Conservation (phyloP, 495 filamentous ascomycete genomes). For the Lepraria neglecta region DNA sequence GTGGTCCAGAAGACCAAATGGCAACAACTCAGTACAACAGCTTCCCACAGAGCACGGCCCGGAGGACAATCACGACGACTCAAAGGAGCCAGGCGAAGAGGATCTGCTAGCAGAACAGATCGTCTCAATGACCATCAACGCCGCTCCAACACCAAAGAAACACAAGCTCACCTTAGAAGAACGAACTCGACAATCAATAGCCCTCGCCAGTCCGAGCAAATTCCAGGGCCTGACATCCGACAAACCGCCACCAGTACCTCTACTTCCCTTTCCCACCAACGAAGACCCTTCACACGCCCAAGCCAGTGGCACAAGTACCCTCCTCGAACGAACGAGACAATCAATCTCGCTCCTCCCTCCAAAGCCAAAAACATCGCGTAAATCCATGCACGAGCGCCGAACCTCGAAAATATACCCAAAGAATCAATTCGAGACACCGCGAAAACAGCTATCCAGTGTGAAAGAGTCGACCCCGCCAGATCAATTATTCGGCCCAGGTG, state of each 20-base stretch:
- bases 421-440: conserved; percentile 56
- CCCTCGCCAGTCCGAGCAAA: conserved; percentile 24
- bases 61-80: background rate
- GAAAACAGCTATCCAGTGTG: conserved; percentile 35
- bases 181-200: conserved; percentile 41
- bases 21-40: background rate
- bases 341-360: conserved; percentile 61
- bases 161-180: conserved; percentile 37
- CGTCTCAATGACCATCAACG: conserved; percentile 32
- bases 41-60: background rate
- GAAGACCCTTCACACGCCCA: conserved; percentile 25
- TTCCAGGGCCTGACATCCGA: conserved; percentile 15
- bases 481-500: conserved; percentile 57
- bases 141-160: conserved; percentile 35
- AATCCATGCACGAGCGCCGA: conserved; percentile 41
- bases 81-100: conserved; percentile 19
- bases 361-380: conserved; percentile 29
- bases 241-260: conserved; percentile 21
- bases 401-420: conserved; percentile 50
- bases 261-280: conserved; percentile 3
- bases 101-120: conserved; percentile 33
- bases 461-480: conserved; percentile 32
- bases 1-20: background rate
- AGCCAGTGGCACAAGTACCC: conserved; percentile 36
- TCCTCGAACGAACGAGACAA: conserved; percentile 71